Conservation (phyloP, 805 yeast genomes). For the Babjeviella inositovora region DNA sequence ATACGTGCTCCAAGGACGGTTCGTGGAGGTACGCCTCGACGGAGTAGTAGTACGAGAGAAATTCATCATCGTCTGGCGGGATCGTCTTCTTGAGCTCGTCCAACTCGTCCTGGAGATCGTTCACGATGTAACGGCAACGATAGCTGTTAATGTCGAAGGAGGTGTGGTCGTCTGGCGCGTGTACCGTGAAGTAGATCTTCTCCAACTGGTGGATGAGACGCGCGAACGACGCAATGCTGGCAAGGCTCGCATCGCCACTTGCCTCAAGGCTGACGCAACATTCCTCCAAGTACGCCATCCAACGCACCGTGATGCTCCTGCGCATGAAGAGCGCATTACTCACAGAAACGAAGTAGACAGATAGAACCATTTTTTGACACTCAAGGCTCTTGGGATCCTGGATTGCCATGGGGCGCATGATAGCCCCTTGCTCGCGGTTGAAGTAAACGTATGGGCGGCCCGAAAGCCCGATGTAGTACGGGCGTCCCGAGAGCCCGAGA, state of each 20-base stretch:
- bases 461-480: conserved; percentile 14
- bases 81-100: conserved; percentile 19
- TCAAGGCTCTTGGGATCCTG: conserved; percentile 24
- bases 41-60: conserved; percentile 36
- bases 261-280: conserved; percentile 34
- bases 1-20: conserved; percentile 20
- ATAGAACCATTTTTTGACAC: conserved; percentile 32
- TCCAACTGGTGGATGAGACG: conserved; percentile 47
- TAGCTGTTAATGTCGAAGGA: conserved; percentile 14
- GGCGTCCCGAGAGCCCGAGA: conserved; percentile 50
- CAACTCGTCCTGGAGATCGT: conserved; percentile 33
- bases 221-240: conserved; percentile 37
- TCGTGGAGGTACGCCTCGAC: conserved; percentile 56
- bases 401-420: conserved; percentile 18
- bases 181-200: conserved; percentile 34
- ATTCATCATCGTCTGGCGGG: conserved; percentile 16
- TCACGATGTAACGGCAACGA: conserved; percentile 19
- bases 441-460: conserved; percentile 8
- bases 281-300: conserved; percentile 51
- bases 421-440: conserved; percentile 19
- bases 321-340: conserved; percentile 51
- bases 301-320: conserved; percentile 41
- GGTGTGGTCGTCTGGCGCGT: conserved; percentile 12
- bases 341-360: conserved; percentile 45
- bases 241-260: conserved; percentile 13